Evolutionary conservation across 768 basidiomycete species (phyloP).

Genomic region (Termitomyces sp.): DNA sequence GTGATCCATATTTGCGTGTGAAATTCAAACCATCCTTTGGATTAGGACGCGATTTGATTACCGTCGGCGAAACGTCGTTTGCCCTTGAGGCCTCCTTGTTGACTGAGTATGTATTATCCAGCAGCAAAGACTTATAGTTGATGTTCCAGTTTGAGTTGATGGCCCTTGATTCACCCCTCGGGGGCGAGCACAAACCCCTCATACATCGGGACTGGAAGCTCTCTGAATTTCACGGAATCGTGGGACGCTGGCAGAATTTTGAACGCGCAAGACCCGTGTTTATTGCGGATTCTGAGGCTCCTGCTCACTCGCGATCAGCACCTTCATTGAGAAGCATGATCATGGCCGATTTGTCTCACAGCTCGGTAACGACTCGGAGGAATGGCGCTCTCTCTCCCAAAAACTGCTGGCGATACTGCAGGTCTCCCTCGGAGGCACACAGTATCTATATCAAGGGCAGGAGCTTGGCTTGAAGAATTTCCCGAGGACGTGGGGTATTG

Average conservation of each 20-base stretch:
- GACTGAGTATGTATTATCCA: constrained; percentile 52
- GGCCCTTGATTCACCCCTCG: constrained; percentile 50
- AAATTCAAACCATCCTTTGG: no score
- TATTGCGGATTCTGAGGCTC: background rate
- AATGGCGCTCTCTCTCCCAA: constrained; percentile 55
- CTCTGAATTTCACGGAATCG: constrained; percentile 43
- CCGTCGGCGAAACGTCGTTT: constrained; percentile 63
- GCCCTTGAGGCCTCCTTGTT: constrained; percentile 50
- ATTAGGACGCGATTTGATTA: constrained; percentile 55
- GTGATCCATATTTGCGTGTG: background rate
- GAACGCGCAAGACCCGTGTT: constrained; percentile 38
- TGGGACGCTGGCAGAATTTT: constrained; percentile 54
- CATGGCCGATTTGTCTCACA: constrained; percentile 61
- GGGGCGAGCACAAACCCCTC: constrained; percentile 33
- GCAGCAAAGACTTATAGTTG: constrained; percentile 61
- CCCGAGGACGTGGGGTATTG: constrained; percentile 58
- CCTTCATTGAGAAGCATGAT: constrained; percentile 72
- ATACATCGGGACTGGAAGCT: constrained; percentile 47
- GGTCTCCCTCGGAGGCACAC: constrained; percentile 58
- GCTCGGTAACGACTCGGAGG: constrained; percentile 57
- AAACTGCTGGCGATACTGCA: constrained; percentile 66
- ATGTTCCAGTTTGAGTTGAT: constrained; percentile 64
- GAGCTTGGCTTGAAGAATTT: constrained; percentile 69
- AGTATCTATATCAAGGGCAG: constrained; percentile 74
- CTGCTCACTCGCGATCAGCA: constrained; percentile 28